phyloP scores from a whole-genome alignment of 345 rosid species.

The Arabidopsis suecica region DNA sequence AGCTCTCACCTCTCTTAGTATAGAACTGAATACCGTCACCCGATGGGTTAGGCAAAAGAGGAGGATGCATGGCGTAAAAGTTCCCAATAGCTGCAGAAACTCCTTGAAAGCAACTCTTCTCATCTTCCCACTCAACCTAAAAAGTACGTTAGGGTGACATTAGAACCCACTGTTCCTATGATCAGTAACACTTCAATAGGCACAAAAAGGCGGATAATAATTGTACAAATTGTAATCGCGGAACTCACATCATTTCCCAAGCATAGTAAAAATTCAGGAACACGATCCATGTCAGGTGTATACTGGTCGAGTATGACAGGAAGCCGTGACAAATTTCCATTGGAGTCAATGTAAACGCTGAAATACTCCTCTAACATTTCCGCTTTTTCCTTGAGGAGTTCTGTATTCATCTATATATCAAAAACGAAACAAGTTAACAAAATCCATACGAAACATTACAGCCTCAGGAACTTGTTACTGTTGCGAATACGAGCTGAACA shows the following conservation, averaged over 20 bases:
- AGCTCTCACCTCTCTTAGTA: conserved; percentile 51
- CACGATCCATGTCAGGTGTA: conserved; percentile 93
- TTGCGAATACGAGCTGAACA: neutral
- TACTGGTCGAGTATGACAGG: conserved; percentile 95
- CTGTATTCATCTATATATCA: conserved; percentile 70
- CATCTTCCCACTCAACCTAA: conserved; percentile 92
- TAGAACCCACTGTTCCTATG: conserved; percentile 22
- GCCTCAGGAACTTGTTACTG: conserved; percentile 15
- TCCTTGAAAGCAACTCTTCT: conserved; percentile 79
- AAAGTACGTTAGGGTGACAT: conserved; percentile 29
- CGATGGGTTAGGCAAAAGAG: conserved; percentile 83
- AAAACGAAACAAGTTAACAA: conserved; percentile 19
- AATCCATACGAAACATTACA: conserved; percentile 16
- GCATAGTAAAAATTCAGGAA: conserved; percentile 88
- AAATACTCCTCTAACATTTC: conserved; percentile 93
- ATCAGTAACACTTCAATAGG: conserved; percentile 9
- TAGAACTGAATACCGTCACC: conserved; percentile 74
- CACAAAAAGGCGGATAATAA: conserved; percentile 9
- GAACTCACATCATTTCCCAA: conserved; percentile 95
- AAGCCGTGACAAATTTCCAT: conserved; percentile 78
- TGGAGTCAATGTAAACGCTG: conserved; percentile 63
- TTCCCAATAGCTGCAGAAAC: conserved; percentile 92
- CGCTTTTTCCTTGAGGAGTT: conserved; percentile 73
- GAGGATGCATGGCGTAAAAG: conserved; percentile 92
- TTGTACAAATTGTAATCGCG: neutral